These are phyloP conservation scores for Aegilops speltoides DNA, from an alignment of 176 grass and related monocot species.

Conservation along the genomic window DNA sequence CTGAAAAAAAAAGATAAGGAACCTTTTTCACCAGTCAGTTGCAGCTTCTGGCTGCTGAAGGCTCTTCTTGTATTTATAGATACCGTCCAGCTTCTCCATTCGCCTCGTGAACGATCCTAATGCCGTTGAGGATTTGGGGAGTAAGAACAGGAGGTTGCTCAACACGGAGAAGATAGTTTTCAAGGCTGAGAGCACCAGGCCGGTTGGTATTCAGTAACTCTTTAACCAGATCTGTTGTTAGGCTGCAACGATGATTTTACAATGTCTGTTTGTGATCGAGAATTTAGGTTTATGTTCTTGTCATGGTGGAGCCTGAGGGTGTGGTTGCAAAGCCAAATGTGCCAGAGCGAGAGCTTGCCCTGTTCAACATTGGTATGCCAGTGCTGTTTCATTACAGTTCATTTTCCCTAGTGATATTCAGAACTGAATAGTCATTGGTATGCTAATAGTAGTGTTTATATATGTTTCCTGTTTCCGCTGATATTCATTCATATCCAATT, in stretches of 20 bases:
- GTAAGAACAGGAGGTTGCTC: slow-evolving; percentile 81
- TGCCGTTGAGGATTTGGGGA: slow-evolving; percentile 17
- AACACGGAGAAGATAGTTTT: slow-evolving; percentile 94
- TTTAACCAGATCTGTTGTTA: background rate
- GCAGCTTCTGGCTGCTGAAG: background rate
- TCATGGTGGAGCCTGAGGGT: slow-evolving; percentile 69
- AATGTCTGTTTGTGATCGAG: background rate
- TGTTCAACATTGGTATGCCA: slow-evolving; percentile 84
- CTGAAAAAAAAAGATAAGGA: background rate
- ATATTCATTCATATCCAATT: background rate
- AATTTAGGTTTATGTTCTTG: slow-evolving; percentile 68
- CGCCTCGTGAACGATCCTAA: slow-evolving; percentile 32
- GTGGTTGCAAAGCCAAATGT: slow-evolving; percentile 62
- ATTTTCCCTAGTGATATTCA: background rate
- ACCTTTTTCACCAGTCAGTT: background rate
- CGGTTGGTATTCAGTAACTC: slow-evolving; percentile 30
- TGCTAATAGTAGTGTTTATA: background rate
- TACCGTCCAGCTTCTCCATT: slow-evolving; percentile 79
- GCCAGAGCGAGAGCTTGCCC: slow-evolving; percentile 53
- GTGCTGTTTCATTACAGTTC: background rate
- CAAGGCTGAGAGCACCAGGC: slow-evolving; percentile 47
- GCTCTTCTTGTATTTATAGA: slow-evolving; percentile 32
- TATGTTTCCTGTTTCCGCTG: background rate
- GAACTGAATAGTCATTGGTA: slow-evolving; percentile 28
- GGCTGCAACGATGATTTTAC: background rate